Percentiles rank a stretch among this genome's conserved stretches.
phyloP scores from a whole-genome alignment of 148 eudicot species.

The Linanthus parryae region DNA sequence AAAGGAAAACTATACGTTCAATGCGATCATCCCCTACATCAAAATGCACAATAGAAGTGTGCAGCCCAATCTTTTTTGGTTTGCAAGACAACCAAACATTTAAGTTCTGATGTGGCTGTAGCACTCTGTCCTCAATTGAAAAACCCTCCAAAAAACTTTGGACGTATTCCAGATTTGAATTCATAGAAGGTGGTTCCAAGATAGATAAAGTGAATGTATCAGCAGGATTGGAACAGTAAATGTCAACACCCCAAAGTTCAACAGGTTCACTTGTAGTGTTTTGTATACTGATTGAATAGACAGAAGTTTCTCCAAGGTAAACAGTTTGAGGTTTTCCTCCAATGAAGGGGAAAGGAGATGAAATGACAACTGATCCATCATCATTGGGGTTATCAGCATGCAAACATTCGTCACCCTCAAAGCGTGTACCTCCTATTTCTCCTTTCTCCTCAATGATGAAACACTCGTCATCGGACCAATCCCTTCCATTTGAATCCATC shows the following conservation, averaged over 20 bases:
- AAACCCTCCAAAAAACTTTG: conserved; percentile 41
- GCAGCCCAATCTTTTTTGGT: conserved; percentile 63
- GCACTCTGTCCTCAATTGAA: conserved; percentile 54
- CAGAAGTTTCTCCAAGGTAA: conserved; percentile 33
- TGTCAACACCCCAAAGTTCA: conserved; percentile 43
- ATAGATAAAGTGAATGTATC: conserved; percentile 55
- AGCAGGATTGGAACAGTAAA: conserved; percentile 65
- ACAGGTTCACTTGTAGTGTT: conserved; percentile 48
- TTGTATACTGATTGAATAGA: conserved; percentile 38
- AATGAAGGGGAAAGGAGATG: conserved; percentile 61
- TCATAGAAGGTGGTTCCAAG: conserved; percentile 50
- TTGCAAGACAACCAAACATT: conserved; percentile 69
- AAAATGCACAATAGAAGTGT: conserved; percentile 59
- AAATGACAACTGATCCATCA: conserved; percentile 45
- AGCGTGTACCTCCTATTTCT: conserved; percentile 59
- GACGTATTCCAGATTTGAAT: conserved; percentile 28
- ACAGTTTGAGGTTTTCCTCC: conserved; percentile 53
- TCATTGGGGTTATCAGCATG: conserved; percentile 40
- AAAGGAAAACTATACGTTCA: conserved; percentile 58
- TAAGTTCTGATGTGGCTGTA: conserved; percentile 36
- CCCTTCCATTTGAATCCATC: conserved; percentile 25
- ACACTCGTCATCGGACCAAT: conserved; percentile 43
- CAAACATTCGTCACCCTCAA: conserved; percentile 39
- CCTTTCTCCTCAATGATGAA: conserved; percentile 67
- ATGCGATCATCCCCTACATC: conserved; percentile 47